Base-by-base conservation (phyloP, 73 alveolate genomes). In the Paramecium sexaurelia region DNA sequence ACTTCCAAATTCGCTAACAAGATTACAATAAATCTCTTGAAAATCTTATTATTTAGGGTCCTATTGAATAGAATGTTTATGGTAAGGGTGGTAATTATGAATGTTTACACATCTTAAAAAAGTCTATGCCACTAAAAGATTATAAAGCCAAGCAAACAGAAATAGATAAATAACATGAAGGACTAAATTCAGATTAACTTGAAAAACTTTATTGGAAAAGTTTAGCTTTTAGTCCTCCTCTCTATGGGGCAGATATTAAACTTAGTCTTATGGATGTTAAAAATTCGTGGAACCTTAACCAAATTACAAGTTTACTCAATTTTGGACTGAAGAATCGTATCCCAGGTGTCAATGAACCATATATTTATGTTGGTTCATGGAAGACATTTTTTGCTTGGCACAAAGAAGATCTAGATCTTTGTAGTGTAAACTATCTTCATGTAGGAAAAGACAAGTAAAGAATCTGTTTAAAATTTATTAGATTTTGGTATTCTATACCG, bases 361-460 rank as follows among this genome's bases (percentile, higher is more conserved):
- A 94, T 71, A 19, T 95, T 3, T 96, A 96, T 78, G 94, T 93
- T 51, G 99, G 99, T 1, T 85, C 95, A 24, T 95, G 99, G 99
- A 95, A 95, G 67, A 91, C 98, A 8, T 92, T 95, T 95, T 96
- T 96, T 82, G 97, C 98, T 35, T 96, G 99, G 99, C 99, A 96
- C 85, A 95, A 96, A 56, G 99, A 96, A 95, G 99, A 96, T 91
- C 36, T 96, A 89, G 98, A 95, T 78, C 93, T 96, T 19, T 92
- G 93, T 43, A 94, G 98, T 11, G 92, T 94, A 19, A 96, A 96
- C 87, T 96, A 84, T 75, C 94, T 95, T 6, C 99, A 96, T 67
- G 45, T 39, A 4, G 99, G 99, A 3, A 93, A 92, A 83, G 96
- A 97, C 7, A 96, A 96, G 95, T 88, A 86, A 33, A 51, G 29